Evolutionary conservation across 2,329 filamentous ascomycete species (phyloP).

Genomic region (Trichoderma sp.): DNA sequence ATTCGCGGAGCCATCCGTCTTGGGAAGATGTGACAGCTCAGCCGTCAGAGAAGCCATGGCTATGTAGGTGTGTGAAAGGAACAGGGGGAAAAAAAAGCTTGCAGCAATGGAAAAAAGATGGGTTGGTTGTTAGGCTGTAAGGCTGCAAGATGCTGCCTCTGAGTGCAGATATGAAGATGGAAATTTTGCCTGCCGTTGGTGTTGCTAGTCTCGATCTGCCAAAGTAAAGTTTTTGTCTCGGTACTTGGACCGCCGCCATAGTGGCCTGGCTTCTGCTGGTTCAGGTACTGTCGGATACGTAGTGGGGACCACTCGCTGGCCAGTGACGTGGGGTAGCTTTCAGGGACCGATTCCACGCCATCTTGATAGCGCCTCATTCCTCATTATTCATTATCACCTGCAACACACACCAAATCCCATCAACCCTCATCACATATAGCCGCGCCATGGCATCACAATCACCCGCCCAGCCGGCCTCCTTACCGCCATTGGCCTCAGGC

Average conservation of each 20-base stretch:
- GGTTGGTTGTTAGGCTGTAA: neutral
- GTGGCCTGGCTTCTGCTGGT: neutral
- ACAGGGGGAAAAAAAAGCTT: neutral
- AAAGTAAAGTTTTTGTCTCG: neutral
- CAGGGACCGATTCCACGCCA: slow-evolving; percentile 20
- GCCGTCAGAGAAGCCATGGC: slow-evolving; percentile 50
- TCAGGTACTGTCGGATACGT: neutral
- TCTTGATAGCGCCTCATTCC: neutral
- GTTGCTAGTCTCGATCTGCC: slow-evolving; percentile 26
- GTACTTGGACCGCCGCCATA: neutral
- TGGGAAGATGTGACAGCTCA: slow-evolving; percentile 64
- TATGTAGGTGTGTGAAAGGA: neutral
- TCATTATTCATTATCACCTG: neutral
- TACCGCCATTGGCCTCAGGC: slow-evolving; percentile 30
- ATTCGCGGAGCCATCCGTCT: slow-evolving; percentile 78
- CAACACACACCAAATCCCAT: slow-evolving; percentile 22
- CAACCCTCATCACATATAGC: neutral
- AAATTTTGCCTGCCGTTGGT: slow-evolving; percentile 16
- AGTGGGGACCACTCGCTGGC: slow-evolving; percentile 2
- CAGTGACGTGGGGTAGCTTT: slow-evolving; percentile 19
- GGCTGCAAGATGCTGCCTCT: neutral
- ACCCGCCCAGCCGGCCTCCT: slow-evolving; percentile 28
- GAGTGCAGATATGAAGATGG: neutral
- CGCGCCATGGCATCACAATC: slow-evolving; percentile 36
- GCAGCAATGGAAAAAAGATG: slow-evolving; percentile 2